Evolutionary conservation across 2,329 filamentous ascomycete genomes (phyloP).

Genomic region (Penicillium brevicompactum): DNA sequence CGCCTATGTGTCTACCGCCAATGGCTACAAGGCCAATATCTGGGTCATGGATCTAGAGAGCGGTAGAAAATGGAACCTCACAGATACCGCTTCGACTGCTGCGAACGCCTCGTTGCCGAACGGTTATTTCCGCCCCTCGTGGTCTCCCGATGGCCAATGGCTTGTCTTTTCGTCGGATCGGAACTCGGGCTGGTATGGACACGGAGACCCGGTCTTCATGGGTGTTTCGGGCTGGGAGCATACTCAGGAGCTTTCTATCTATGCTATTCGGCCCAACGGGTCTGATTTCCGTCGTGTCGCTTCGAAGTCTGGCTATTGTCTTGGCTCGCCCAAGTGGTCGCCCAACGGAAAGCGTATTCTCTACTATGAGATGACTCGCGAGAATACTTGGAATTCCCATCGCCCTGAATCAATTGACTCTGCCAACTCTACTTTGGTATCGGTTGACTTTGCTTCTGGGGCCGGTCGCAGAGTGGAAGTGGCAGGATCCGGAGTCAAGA

Average conservation of each 20-base stretch:
- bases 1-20: conserved; percentile 45
- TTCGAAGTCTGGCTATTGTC: not conserved
- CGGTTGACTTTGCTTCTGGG: conserved; percentile 45
- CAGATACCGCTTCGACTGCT: conserved; percentile 11
- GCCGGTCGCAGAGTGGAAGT: conserved; percentile 23
- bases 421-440: conserved; percentile 26
- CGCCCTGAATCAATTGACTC: conserved; percentile 36
- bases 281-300: not conserved
- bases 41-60: conserved; percentile 45
- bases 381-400: conserved; percentile 37
- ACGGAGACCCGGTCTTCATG: conserved; percentile 31
- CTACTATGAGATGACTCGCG: conserved; percentile 44
- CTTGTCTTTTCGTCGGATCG: conserved; percentile 46
- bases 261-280: conserved; percentile 1
- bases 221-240: conserved; percentile 19
- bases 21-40: conserved; percentile 44
- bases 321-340: conserved; percentile 21
- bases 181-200: conserved; percentile 47
- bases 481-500: conserved; percentile 36
- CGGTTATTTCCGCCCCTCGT: conserved; percentile 43
- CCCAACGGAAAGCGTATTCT: conserved; percentile 44
- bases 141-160: conserved; percentile 47
- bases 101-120: conserved; percentile 15
- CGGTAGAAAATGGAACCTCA: conserved; percentile 38
- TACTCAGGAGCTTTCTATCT: not conserved